Base-by-base conservation (phyloP, 2,329 filamentous ascomycete species). In the Tolypocladium tropicale region DNA sequence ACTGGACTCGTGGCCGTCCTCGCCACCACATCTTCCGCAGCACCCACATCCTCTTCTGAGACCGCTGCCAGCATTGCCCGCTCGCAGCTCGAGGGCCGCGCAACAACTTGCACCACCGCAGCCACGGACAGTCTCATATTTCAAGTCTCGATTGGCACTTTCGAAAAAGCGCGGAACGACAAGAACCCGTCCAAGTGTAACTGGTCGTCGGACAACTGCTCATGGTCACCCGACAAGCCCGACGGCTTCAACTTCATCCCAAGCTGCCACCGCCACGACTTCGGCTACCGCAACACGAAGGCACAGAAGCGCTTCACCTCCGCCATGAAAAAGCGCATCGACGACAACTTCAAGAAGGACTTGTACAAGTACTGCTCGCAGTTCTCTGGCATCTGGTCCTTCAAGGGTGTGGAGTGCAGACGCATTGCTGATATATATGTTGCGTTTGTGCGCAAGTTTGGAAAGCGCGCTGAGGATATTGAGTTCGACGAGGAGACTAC, bases 311-410 rank as follows among this genome's bases (percentile, higher is more conserved):
- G 78, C n/a, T 78, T 62, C 57, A 63, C 61, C n/a, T 63, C 62
- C 9, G 60, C 60, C 10, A 68, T 67, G 58, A 72, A 71, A 58
- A 56, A 62, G 54, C 60, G 58, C 37, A 69, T 78, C 55, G 75
- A 78, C 55, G 58, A 63, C 52, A 72, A 74, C 28, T 77, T 78
- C 63, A 68, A 69, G 58, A 58, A 59, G 3, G 70, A 72, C 53
- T 58, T 66, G 30, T 64, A 65, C 58, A 54, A 55, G 32, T 62
- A 62, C 58, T 65, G 62, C 56, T 50, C 53, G 11, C 52, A 43
- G 21, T 55, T 53, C 39, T 33, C 30, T 4, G 54, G 57, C n/a
- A 41, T 56, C 28, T 53, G 52, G 48, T 57, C 53, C 37, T 55
- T 30, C 41, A 59, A 57, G 55, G 54, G 57, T 39, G 53, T 56